Conservation (phyloP, 139 green algal species). For the Monoraphidium neglectum region DNA sequence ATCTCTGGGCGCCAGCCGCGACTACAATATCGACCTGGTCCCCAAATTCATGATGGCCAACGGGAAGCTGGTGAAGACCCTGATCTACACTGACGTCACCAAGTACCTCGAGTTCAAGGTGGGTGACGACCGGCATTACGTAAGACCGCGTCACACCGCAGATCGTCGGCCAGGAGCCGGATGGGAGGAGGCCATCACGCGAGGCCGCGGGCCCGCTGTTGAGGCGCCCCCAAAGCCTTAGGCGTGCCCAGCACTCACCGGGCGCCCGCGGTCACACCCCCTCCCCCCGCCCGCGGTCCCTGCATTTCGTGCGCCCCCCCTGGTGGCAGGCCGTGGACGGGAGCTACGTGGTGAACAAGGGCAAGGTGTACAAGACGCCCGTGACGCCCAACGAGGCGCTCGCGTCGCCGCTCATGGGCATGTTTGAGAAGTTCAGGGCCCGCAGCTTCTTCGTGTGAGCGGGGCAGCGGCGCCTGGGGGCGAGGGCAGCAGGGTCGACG, state of each 20-base stretch:
- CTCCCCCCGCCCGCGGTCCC: too few relatives aligned
- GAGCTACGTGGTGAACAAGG: constrained; percentile 87
- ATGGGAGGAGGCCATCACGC: too few relatives aligned
- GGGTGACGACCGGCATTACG: too few relatives aligned
- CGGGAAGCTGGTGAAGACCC: constrained; percentile 86
- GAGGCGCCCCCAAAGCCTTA: too few relatives aligned
- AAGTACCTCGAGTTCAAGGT: constrained; percentile 99
- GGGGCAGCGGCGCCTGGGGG: too few relatives aligned
- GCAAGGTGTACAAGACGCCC: constrained; percentile 91
- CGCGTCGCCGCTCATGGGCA: constrained; percentile 89
- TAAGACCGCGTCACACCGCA: too few relatives aligned
- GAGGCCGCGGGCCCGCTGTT: too few relatives aligned
- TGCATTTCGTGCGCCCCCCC: too few relatives aligned
- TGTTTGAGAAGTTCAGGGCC: constrained; percentile 98
- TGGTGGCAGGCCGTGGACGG: constrained; percentile 88
- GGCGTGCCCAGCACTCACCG: too few relatives aligned
- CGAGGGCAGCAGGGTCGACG: too few relatives aligned
- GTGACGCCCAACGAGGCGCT: constrained; percentile 95
- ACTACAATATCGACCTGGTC: constrained; percentile 99
- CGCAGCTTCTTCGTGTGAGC: constrained; percentile 91
- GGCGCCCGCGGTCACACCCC: too few relatives aligned
- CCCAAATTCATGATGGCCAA: constrained; percentile 99
- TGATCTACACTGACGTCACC: constrained; percentile 97
- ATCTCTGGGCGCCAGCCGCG: constrained; percentile 79
- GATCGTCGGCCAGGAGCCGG: too few relatives aligned